Base-by-base conservation (phyloP, 305 asterid genomes). In the Fraxinus albicans region DNA sequence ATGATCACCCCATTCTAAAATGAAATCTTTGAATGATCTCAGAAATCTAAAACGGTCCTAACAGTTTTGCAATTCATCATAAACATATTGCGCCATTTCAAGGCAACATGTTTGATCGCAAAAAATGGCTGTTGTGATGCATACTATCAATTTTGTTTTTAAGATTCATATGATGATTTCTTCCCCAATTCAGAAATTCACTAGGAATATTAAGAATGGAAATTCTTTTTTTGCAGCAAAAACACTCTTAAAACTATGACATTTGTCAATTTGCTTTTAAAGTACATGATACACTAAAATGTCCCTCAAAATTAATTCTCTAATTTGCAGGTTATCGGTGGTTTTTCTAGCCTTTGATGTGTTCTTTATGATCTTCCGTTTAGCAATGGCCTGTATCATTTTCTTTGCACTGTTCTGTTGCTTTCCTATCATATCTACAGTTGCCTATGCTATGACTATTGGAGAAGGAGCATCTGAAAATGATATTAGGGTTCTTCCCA, bases 281-380 rank as follows among this genome's bases (percentile, higher is more conserved):
- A 31, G 76, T 36, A 77, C 63, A 7, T 2, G 72, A 63, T 63
- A 23, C 4, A 4, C 65, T 8, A 19, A 19, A 19, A 17, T 80
- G 33, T 6, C 9, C 36, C 79, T 31, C 29, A 76, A 4, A 76
- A 25, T 73, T 77, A 12, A 53, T 79, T 73, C 76, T 79, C 83
- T 42, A 34, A 82, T 60, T 58, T 89, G 93, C 95, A 94, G 98
- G 98, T 83, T 93, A 36, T 87, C 95, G 0, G 95, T 95, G 87
- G 92, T 91, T 53, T 92, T 91, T 81, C 86, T 95, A 69, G 98
- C 97, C 47, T 93, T 95, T 33, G 98, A 95, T 40, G 27, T 94
- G 88, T 93, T 92, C 79, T 91, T 92, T 78, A 90, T 95, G 91
- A 86, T 94, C 88, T 91, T 95, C 90, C 92, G 97, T 91, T 74